Evolutionary conservation across 495 filamentous ascomycete species (phyloP).

Genomic region (Penicillium diatomitis): DNA sequence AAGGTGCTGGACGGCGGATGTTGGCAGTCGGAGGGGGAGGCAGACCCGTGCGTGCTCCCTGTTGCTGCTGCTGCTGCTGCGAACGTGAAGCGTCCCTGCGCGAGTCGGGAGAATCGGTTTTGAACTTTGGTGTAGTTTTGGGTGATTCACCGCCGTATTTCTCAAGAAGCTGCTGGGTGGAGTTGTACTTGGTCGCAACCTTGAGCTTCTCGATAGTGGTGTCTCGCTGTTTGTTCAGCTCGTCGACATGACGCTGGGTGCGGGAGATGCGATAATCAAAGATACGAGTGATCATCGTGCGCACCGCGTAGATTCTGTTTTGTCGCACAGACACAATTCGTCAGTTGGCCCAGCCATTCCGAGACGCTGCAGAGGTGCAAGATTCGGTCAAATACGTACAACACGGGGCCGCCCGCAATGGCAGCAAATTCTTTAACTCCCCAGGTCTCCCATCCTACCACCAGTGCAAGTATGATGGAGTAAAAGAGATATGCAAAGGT

Average conservation of each 20-base stretch:
- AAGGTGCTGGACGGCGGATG: conserved; percentile 36
- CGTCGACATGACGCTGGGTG: conserved; percentile 58
- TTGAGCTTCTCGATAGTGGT: conserved; percentile 91
- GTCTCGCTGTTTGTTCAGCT: conserved; percentile 64
- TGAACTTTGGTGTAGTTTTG: conserved; percentile 32
- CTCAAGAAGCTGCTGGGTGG: conserved; percentile 84
- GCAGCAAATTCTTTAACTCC: conserved; percentile 64
- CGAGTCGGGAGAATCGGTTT: conserved; percentile 16
- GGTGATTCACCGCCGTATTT: conserved; percentile 73
- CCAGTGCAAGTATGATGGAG: conserved; percentile 65
- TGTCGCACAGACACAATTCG: neutral
- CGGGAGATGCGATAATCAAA: conserved; percentile 73
- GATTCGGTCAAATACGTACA: conserved; percentile 41
- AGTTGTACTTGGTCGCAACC: conserved; percentile 86
- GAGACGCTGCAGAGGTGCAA: neutral
- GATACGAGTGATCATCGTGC: conserved; percentile 50
- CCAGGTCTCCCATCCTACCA: conserved; percentile 79
- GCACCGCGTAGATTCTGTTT: conserved; percentile 57
- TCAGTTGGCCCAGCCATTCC: neutral
- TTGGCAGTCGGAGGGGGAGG: conserved; percentile 83
- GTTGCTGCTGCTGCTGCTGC: conserved; percentile 10
- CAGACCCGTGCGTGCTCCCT: conserved; percentile 45
- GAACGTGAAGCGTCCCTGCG: conserved; percentile 12
- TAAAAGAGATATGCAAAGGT: conserved; percentile 84
- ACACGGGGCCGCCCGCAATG: conserved; percentile 65